Base-by-base conservation (phyloP, 176 grass and related monocot species). In the Rhynchospora pubera region DNA sequence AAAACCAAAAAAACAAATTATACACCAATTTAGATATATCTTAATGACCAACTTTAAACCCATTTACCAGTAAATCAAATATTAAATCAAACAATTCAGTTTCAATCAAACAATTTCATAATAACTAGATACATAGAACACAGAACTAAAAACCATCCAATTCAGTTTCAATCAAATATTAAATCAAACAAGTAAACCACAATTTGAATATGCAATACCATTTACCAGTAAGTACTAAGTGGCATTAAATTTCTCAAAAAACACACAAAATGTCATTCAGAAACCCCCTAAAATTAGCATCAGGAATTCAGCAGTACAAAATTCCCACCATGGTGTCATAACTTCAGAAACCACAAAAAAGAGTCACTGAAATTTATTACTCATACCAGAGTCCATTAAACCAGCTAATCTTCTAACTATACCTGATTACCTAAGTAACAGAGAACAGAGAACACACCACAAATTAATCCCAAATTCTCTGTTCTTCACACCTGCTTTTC, bases 341-440 rank as follows among this genome's bases (percentile, higher is more conserved):
- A 55, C 12, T 77, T 77, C 23, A 77, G 70, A 77, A 56, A 77
- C 30, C 72, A 77, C 50, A 30, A 56, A 77, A 75, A 77, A 77
- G 72, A 32, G 72, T 53, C 9, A 0, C 72, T 55, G 72, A 77
- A 77, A 77, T 32, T 56, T 77, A 77, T 77, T 77, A 55, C 7
- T 39, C 66, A 19, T 21, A 70, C 6, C 6, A 45, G 15, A 45
- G 13, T 6, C 34, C 47, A 73, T 52, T 44, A 32, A 76, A 76
- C 68, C n/a, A 72, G 39, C 72, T 56, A 77, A 77, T 75, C 22
- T 16, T 53, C 71, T 75, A 52, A 75, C 71, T 75, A 75, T 75
- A 75, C 71, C 71, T 75, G 71, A 51, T 42, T 48, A 48, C 9
- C 68, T 72, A 72, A 24, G 12, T 39, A 39, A 39, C 34, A 13